Base-by-base conservation (phyloP, 306 rosid species). In the Albizia julibrissin region DNA sequence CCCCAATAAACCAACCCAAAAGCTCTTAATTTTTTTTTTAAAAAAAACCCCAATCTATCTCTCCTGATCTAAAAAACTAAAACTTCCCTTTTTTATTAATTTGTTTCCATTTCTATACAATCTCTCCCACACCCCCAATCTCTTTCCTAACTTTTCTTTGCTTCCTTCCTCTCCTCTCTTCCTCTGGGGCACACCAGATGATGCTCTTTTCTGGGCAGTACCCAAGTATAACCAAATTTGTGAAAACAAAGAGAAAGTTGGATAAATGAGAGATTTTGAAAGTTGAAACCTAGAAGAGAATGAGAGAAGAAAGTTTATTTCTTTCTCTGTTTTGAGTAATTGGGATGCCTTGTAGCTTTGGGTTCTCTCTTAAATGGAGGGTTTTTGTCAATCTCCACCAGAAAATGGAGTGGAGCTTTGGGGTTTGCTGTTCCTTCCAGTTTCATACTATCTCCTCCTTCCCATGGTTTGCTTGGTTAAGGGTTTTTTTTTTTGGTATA, bases 141-240 rank as follows among this genome's bases (percentile, higher is more conserved):
- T 69, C 75, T 71, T 71, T 71, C 58, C 39, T 43, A n/a, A 33
- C 61, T 40, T 56, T 50, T 71, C 74, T 70, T 78, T 47, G 70
- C 82, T 72, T 79, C 71, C 46, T 69, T 71, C 84, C 69, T 66
- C 64, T 50, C n/a, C 58, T 37, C 69, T 81, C 86, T 83, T 82
- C 73, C 81, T 74, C 83, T 86, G 76, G 84, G 88, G 84, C 80
- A 66, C 81, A 66, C 81, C 75, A 44, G 76, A 39, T 83, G 87
- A 85, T 84, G 81, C 86, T 86, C 91, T 90, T 92, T 89, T 84
- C 92, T 81, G 85, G 78, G 85, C 90, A 89, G 89, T 79, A 77
- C 87, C 39, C 83, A 84, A 87, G 78, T 83, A 56, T 84, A 87
- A 40, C 95, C 89, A 88, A 90, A 84, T 88, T 84, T 79, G 90